Evolutionary conservation across 2,329 filamentous ascomycete genomes (phyloP), one percentile per base, ranked within the genome.

Genomic region (Gaeumannomyces sp.): DNA sequence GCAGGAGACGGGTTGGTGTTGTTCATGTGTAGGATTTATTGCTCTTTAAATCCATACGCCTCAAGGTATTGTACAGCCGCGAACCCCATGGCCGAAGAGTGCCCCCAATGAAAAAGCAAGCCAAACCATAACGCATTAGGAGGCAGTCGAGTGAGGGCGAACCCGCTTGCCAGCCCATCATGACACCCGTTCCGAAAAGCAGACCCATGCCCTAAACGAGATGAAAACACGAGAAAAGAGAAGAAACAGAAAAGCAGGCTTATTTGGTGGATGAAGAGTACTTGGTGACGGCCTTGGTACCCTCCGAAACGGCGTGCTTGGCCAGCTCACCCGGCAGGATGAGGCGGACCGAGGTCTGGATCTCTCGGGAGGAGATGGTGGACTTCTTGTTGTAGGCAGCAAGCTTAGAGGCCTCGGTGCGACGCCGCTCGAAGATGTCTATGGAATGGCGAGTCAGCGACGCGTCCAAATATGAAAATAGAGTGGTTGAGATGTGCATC

Each of bases 341-440:
- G 68, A 99, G 89, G 72, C 95, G 91, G 73, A 99, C 95, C 80
- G 95, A 97, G 73, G 95, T 99, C 87, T 99, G 95, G 78, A 99
- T 99, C 84, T 99, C 95, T 76, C 95, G 91, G 72, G 95, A 98
- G 64, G 94, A 98, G 83, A 99, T 99, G 78, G 95, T 99, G 63
- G 94, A 98, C 88, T 99, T 99, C 91, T 98, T 99, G 90, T 99
- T 99, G 87, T 99, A 99, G 70, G 95, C 95, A 73, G 95, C 95
- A 68, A 99, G 90, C 90, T 99, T 99, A 78, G 92, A 97, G 63
- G 95, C 95, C 83, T 99, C 95, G 66, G 95, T 97, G 70, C 95
- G 73, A 99, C 94, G 74, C n/a, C 95, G 93, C 89, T 99, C 95
- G 80, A 99, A 99, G 79, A 99, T 99, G 76, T 99, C 93, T 95